A percentile compares a stretch with the other conserved stretches of the same genome.
phyloP scores from a whole-genome alignment of 2,329 filamentous ascomycete species.

The Epichloe baconii region DNA sequence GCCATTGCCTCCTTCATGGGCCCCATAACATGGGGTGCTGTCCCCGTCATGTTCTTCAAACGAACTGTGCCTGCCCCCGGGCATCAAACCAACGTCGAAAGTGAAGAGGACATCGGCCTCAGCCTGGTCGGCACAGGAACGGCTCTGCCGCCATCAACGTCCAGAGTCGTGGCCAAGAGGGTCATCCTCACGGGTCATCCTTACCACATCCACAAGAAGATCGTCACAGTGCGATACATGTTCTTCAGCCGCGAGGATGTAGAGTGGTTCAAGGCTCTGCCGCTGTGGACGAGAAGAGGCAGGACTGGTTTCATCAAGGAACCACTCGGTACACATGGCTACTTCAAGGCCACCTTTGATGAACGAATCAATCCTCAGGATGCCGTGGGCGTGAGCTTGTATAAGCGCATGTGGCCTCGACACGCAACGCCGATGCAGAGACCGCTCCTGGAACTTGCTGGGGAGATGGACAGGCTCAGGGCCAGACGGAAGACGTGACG shows the following conservation, averaged over 20 bases:
- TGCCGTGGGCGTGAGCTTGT: conserved; percentile 78
- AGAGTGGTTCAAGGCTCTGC: conserved; percentile 93
- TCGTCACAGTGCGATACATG: conserved; percentile 98
- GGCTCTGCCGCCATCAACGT: conserved; percentile 61
- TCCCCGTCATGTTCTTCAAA: conserved; percentile 83
- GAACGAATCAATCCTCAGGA: conserved; percentile 93
- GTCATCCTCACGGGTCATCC: conserved; percentile 91
- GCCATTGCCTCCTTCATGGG: conserved; percentile 83
- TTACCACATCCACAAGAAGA: conserved; percentile 96
- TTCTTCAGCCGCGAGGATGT: conserved; percentile 97
- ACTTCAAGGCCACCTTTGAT: conserved; percentile 98
- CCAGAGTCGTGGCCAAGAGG: conserved; percentile 80
- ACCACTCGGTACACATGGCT: conserved; percentile 89
- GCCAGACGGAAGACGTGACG: conserved; percentile 19
- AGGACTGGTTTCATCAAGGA: conserved; percentile 89
- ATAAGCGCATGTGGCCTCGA: conserved; percentile 76
- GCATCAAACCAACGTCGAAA: conserved; percentile 27
- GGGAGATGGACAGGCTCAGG: conserved; percentile 4
- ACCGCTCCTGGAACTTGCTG: conserved; percentile 25
- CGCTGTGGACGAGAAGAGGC: conserved; percentile 84
- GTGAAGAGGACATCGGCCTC: conserved; percentile 38
- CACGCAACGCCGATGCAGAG: conserved; percentile 39
- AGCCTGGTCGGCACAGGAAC: conserved; percentile 79
- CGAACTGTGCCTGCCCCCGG: conserved; percentile 30
- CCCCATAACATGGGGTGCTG: conserved; percentile 83